These are phyloP conservation scores for Pythium insidiosum DNA, from an alignment of 352 stramenopile species.

Conservation along the genomic window DNA sequence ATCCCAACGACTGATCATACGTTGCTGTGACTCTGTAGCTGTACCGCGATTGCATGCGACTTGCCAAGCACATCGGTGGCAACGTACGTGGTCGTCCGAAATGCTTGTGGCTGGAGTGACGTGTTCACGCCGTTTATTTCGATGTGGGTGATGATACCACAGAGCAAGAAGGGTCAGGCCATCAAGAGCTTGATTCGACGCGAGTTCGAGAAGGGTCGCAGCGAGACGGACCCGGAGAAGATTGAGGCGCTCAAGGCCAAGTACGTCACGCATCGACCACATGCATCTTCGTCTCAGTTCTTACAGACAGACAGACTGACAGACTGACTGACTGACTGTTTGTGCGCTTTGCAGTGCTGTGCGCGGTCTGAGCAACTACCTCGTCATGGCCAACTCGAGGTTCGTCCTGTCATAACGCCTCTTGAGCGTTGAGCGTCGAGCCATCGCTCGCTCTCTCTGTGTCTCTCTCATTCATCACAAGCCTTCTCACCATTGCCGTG, in stretches of 20 bases:
- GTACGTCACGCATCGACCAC: conserved; percentile 21
- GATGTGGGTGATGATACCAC: too few relatives aligned
- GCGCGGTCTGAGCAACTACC: conserved; percentile 81
- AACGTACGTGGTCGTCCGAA: conserved; percentile 33
- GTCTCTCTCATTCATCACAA: too few relatives aligned
- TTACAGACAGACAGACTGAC: too few relatives aligned
- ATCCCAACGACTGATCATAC: neutral
- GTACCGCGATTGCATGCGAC: conserved; percentile 77
- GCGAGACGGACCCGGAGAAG: conserved; percentile 73
- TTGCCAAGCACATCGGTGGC: conserved; percentile 84
- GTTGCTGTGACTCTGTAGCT: conserved; percentile 25
- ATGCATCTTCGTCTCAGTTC: neutral
- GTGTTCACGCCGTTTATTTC: too few relatives aligned
- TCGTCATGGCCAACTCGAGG: conserved; percentile 83
- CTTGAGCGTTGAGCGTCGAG: neutral
- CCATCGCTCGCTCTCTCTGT: neutral
- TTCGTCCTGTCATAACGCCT: conserved; percentile 9
- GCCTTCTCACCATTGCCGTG: too few relatives aligned
- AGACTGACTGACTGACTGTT: too few relatives aligned
- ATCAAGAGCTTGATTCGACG: conserved; percentile 64
- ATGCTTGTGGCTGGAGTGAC: too few relatives aligned
- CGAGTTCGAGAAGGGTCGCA: conserved; percentile 74
- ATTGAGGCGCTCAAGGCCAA: conserved; percentile 81
- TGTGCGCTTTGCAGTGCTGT: conserved; percentile 33
- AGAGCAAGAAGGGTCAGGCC: conserved; percentile 81